Conservation (phyloP, 2,329 filamentous ascomycete species). For the Pestalotiopsis sp. region DNA sequence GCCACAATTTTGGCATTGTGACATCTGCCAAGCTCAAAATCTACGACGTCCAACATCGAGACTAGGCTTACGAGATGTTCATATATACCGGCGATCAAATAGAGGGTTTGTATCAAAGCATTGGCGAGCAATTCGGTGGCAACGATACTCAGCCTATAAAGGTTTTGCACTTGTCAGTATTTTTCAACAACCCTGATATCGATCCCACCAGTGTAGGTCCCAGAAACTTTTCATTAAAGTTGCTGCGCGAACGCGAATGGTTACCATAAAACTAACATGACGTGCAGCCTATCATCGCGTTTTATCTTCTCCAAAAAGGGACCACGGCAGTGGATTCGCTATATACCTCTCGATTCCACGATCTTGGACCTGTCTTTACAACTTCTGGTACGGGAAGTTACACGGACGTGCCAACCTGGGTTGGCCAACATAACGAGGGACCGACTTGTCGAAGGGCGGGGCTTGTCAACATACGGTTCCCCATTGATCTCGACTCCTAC, state of each 20-base stretch:
- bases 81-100: constrained; percentile 47
- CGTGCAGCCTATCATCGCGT: constrained; percentile 12
- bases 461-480: constrained; percentile 22
- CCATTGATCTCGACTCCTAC: constrained; percentile 32
- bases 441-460: constrained; percentile 20
- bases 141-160: constrained; percentile 42
- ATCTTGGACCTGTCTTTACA: constrained; percentile 15
- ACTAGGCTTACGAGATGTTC: constrained; percentile 42
- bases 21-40: constrained; percentile 48
- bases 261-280: not conserved
- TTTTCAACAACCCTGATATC: constrained; percentile 40
- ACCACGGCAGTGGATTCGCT: constrained; percentile 16
- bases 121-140: constrained; percentile 35
- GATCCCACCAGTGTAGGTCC: constrained; percentile 43
- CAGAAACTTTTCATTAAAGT: too few relatives aligned
- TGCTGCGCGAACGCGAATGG: too few relatives aligned
- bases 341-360: constrained; percentile 19
- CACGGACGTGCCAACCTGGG: constrained; percentile 18
- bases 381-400: constrained; percentile 15
- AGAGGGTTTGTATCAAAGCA: constrained; percentile 44
- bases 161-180: constrained; percentile 54
- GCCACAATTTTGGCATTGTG: constrained; percentile 35
- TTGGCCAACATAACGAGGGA: constrained; percentile 3
- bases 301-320: constrained; percentile 24
- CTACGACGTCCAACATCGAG: constrained; percentile 39